Evolutionary conservation across 75 land plant species (phyloP), one percentile per base, ranked within the genome.

Genomic region (Larix kaempferi): DNA sequence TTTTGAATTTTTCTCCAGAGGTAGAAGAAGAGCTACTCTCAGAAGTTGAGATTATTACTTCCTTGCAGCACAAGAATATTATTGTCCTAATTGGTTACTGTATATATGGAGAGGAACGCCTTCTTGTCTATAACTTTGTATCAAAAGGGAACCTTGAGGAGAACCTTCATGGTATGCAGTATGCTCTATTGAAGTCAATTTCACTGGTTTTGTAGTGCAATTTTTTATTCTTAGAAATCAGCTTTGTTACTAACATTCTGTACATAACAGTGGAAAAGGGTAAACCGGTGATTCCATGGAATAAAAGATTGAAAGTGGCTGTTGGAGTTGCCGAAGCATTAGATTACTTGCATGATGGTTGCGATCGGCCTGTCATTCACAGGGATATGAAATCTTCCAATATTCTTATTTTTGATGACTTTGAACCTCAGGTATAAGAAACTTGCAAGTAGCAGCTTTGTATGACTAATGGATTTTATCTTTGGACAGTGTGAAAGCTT

Each of bases 301-400:
- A 25, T 60, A 82, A 79, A 54, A 82, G 92, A 60, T 81, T 81
- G 57, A 89, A 83, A 63, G 82, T 91, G 57, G 93, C 93, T 22
- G 59, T 89, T 55, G 89, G 92, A 2, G 74, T 88, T 41, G 92
- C 86, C 14, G 80, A 86, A 74, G 91, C 86, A 19, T 78, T 91
- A 19, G 84, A 83, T 77, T 90, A 91, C 78, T 77, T 91, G 39
- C 94, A 91, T 72, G 60, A 78, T 49, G 81, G 73, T 67, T 81
- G 79, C 71, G 17, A 74, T 57, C 66, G 74, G 26, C 89, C 89
- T 39, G 83, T 91, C 16, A 83, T 91, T 41, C 93, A 91, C 61
- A 78, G 89, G 67, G 93, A 91, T 73, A 84, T 91, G 1, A 91
- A 91, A 73, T 83, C 93, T 2, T 89, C 93, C 54, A 91, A 91